These are phyloP conservation scores for Thalassiosira delicatula DNA, from an alignment of 352 stramenopile genomes.

Conservation along the genomic window DNA sequence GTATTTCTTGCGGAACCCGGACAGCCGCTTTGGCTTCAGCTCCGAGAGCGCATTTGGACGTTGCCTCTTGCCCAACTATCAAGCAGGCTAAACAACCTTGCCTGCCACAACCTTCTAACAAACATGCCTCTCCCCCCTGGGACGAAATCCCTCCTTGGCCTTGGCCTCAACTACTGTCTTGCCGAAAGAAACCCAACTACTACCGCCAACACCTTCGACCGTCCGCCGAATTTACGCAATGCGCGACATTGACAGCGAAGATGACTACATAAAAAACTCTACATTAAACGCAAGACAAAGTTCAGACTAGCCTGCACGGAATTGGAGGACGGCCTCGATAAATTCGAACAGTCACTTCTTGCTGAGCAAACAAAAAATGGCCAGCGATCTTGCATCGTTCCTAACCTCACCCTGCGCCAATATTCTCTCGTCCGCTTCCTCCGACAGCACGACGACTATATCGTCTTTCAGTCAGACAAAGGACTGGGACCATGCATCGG, in stretches of 20 bases:
- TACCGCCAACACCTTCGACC: conserved; percentile 2
- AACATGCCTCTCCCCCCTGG: background rate
- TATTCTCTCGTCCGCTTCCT: background rate
- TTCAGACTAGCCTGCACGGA: conserved; percentile 3
- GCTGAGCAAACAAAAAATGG: background rate
- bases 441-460: conserved; percentile 26
- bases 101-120: background rate
- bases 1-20: background rate
- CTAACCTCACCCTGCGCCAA: background rate
- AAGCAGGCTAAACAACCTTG: too few relatives aligned
- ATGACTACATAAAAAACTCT: conserved; percentile 23
- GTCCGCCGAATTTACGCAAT: background rate
- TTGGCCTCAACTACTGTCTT: conserved; percentile 22
- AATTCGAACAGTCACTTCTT: background rate
- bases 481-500: conserved; percentile 39
- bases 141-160: background rate
- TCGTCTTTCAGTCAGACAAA: conserved; percentile 38
- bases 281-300: conserved; percentile 16
- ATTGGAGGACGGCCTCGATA: background rate
- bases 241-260: background rate
- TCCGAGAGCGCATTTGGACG: too few relatives aligned
- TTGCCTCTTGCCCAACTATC: too few relatives aligned
- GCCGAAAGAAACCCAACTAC: background rate
- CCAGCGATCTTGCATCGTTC: background rate
- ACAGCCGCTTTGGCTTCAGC: background rate